Base-by-base conservation (phyloP, 2,329 filamentous ascomycete genomes). In the Dactylonectria macrodidyma region DNA sequence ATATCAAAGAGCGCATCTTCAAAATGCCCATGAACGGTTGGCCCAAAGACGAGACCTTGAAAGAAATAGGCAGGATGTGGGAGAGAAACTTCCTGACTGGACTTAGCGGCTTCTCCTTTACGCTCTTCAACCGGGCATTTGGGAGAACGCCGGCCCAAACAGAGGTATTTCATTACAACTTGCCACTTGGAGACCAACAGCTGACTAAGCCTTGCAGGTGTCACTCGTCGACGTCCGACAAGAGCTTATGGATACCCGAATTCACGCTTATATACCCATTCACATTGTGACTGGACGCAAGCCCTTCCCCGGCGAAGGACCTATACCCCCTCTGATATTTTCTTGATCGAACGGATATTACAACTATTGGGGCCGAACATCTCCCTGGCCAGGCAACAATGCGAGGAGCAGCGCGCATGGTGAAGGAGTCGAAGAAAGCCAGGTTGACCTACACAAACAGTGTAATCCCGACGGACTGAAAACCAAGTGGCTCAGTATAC, bases 21-120 rank as follows among this genome's bases (percentile, higher is more conserved):
- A 89, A 86, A 75, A 79, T 89, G 44, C 88, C 88, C 0, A 80
- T 86, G 54, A 88, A 87, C 38, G 79, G 81, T 5, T 90, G 88
- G 89, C 81, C 88, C 0, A 84, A 83, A 69, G 80, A 86, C 54
- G 79, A 80, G 47, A 72, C 75, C 22, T 78, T 84, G 57, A 85
- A 83, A 71, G 79, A 82, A 14, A 68, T 87, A 5, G 85, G 85
- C 0, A 78, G 75, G 46, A 79, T 84, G 73, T 86, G 84, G 84
- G 82, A 85, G 73, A 75, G 75, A 19, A 85, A 85, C 54, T 79
- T 83, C 33, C 64, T 81, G 9, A 78, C 80, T 16, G 84, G 84
- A 0, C 73, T 86, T n/a, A 83, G 83, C 62, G 84, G 83, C 1
- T 83, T 85, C 64, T 83, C 82, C 9, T 77, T 84, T 63, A 77